A percentile compares a stretch with the other conserved stretches of the same genome.
These are phyloP conservation scores for Cydonia oblonga DNA, from an alignment of 331 rosid genomes.

Conservation along the genomic window DNA sequence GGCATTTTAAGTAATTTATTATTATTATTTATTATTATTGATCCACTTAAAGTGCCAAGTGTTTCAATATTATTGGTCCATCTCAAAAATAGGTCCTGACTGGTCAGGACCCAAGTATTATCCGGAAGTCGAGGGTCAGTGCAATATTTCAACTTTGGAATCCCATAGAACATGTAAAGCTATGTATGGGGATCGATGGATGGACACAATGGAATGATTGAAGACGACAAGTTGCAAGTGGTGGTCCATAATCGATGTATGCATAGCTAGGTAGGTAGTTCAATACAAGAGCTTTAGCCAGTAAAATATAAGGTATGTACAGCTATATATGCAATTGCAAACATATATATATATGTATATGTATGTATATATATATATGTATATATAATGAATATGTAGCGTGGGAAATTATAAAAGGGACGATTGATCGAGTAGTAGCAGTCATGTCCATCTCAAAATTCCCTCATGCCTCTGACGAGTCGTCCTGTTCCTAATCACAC, in stretches of 20 bases:
- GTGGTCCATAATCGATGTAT: constrained; percentile 19
- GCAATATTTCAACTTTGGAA: too few species aligned
- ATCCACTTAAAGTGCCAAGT: too few species aligned
- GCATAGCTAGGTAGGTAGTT: not conserved
- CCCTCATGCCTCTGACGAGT: constrained; percentile 34
- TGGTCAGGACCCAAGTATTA: too few species aligned
- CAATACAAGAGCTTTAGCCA: not conserved
- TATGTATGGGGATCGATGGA: constrained; percentile 18
- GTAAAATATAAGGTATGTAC: not conserved
- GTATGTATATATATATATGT: too few species aligned
- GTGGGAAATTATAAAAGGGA: not conserved
- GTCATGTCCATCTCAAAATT: constrained; percentile 23
- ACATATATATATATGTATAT: too few species aligned
- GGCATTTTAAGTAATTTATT: too few species aligned
- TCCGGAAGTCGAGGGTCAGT: constrained; percentile 24
- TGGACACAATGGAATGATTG: constrained; percentile 22
- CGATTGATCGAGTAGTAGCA: not conserved
- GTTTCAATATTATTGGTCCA: too few species aligned
- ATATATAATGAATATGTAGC: too few species aligned
- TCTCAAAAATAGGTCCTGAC: too few species aligned
- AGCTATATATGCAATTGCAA: too few species aligned
- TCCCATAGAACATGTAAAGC: too few species aligned
- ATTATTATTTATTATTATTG: too few species aligned
- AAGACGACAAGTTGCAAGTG: constrained; percentile 44
- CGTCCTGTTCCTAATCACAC: constrained; percentile 37